Conservation (phyloP, 331 rosid species). For the Phaseolus coccineus region DNA sequence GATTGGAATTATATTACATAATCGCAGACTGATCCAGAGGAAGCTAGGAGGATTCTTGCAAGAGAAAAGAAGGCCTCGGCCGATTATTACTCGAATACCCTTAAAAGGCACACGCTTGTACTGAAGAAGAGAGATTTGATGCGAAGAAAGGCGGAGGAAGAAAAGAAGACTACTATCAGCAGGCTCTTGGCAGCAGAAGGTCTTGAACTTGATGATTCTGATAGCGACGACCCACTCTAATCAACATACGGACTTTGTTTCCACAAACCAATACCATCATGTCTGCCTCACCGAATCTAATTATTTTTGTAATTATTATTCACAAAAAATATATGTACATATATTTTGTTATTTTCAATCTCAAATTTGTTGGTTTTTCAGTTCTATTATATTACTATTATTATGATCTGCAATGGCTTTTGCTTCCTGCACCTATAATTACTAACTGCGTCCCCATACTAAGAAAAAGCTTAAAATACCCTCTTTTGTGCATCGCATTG, state of each 20-base stretch:
- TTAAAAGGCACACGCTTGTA: constrained; percentile 79
- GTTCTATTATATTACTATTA: too few species aligned
- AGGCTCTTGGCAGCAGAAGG: constrained; percentile 89
- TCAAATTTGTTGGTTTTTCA: constrained; percentile 12
- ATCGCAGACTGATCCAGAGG: constrained; percentile 86
- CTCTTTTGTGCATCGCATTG: too few species aligned
- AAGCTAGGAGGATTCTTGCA: constrained; percentile 78
- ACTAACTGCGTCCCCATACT: too few species aligned
- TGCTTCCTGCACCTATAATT: too few species aligned
- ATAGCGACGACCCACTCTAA: constrained; percentile 61
- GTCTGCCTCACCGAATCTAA: constrained; percentile 38
- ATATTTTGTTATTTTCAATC: constrained; percentile 29
- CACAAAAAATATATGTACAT: constrained; percentile 41
- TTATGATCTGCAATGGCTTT: not conserved
- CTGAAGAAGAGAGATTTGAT: constrained; percentile 85
- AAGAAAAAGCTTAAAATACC: too few species aligned
- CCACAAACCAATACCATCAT: constrained; percentile 30
- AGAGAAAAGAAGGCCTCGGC: constrained; percentile 87
- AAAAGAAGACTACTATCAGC: constrained; percentile 63
- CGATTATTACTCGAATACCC: constrained; percentile 74
- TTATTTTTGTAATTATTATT: constrained; percentile 38
- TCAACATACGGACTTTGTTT: constrained; percentile 21
- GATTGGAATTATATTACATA: constrained; percentile 41
- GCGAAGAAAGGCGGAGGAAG: constrained; percentile 85
- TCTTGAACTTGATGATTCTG: constrained; percentile 81